A percentile compares a stretch with the other conserved stretches of the same genome.
Conservation (phyloP, 176 grass and related monocot species). For the Lolium rigidum region DNA sequence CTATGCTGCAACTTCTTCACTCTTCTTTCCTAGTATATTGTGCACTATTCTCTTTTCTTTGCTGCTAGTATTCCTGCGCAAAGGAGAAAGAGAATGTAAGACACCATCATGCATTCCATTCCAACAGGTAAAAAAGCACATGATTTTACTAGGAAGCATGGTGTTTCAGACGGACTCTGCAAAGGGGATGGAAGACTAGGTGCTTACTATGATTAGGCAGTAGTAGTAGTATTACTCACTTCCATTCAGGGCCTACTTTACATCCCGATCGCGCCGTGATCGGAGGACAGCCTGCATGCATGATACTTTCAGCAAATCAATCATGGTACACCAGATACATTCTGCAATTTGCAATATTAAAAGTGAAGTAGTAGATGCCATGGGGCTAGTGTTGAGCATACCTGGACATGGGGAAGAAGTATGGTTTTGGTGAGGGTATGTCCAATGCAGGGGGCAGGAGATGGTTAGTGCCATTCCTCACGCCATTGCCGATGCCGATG, state of each 20-base stretch:
- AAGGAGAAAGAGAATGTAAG: conserved; percentile 19
- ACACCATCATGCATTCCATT: conserved; percentile 34
- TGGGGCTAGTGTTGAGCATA: conserved; percentile 12
- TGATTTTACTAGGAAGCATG: conserved; percentile 37
- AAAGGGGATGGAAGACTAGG: conserved; percentile 20
- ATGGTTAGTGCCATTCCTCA: conserved; percentile 39
- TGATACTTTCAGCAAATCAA: conserved; percentile 37
- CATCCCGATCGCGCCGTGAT: conserved; percentile 87
- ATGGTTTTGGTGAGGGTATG: conserved; percentile 72
- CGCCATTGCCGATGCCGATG: conserved; percentile 43
- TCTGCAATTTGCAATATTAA: neutral
- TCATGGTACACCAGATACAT: neutral
- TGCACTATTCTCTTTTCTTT: conserved; percentile 56
- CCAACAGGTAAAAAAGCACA: conserved; percentile 36
- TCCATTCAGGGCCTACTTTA: conserved; percentile 60
- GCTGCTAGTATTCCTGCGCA: conserved; percentile 71
- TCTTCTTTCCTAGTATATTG: conserved; percentile 64
- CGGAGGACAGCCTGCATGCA: conserved; percentile 79
- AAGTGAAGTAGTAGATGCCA: neutral
- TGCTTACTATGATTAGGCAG: conserved; percentile 92
- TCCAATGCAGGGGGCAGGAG: conserved; percentile 67
- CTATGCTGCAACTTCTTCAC: conserved; percentile 60
- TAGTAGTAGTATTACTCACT: conserved; percentile 44
- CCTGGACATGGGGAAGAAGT: conserved; percentile 87
- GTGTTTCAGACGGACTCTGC: conserved; percentile 10